Conservation (phyloP, 192 early-diverging fungal species). For the Allomyces javanicus region DNA sequence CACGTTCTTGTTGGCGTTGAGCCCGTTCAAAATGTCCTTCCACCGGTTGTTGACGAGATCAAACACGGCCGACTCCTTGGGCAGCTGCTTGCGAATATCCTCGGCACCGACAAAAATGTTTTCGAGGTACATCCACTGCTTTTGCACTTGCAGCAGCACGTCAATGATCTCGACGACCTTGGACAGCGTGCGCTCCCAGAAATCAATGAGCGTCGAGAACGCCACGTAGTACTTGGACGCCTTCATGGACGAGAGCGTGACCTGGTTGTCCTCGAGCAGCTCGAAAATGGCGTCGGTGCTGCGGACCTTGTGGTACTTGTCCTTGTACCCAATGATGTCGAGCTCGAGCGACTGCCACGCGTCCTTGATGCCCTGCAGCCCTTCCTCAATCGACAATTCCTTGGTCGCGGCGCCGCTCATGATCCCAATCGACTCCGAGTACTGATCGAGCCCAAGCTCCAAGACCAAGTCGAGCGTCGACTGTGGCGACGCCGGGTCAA, state of each 20-base stretch:
- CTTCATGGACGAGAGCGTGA: conserved; percentile 89
- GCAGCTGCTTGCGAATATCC: conserved; percentile 9
- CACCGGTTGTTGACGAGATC: conserved; percentile 81
- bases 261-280: conserved; percentile 87
- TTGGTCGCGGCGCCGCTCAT: conserved; percentile 83
- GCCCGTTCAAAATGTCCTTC: conserved; percentile 88
- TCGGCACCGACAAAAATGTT: conserved; percentile 87
- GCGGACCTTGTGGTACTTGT: conserved; percentile 73
- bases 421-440: conserved; percentile 63
- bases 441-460: conserved; percentile 76
- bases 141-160: conserved; percentile 98
- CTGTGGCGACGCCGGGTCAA: conserved; percentile 41
- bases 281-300: conserved; percentile 97
- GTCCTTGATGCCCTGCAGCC: conserved; percentile 73
- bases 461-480: conserved; percentile 85
- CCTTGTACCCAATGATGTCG: conserved; percentile 94
- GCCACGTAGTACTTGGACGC: conserved; percentile 92
- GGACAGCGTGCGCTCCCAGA: conserved; percentile 94
- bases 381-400: conserved; percentile 98
- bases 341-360: conserved; percentile 80
- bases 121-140: conserved; percentile 99
- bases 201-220: conserved; percentile 84
- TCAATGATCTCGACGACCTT: conserved; percentile 89
- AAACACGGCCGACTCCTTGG: conserved; percentile 80
- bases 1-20: conserved; percentile 92